phyloP scores from a whole-genome alignment of 805 yeast species.

The Pichia heedii region DNA sequence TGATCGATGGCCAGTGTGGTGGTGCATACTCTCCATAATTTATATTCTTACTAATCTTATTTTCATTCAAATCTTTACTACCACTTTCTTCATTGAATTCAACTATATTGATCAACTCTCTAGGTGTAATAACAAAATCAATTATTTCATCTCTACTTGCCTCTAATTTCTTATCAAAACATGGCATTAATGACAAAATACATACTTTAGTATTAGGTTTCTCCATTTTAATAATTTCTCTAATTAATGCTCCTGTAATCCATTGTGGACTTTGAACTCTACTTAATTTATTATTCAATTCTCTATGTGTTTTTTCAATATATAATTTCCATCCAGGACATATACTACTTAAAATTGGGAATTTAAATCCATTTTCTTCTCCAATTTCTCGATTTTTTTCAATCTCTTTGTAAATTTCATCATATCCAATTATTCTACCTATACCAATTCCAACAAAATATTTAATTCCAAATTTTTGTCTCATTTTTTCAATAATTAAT shows the following conservation, averaged over 20 bases:
- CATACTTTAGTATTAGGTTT: slow-evolving; percentile 20
- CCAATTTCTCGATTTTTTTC: slow-evolving; percentile 7
- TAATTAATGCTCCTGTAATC: slow-evolving; percentile 74
- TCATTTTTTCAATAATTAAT: slow-evolving; percentile 48
- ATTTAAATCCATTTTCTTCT: slow-evolving; percentile 1
- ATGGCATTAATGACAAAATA: slow-evolving; percentile 83
- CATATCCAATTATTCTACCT: slow-evolving; percentile 62
- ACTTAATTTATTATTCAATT: slow-evolving; percentile 61
- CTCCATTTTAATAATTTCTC: slow-evolving; percentile 37
- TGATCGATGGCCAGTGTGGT: slow-evolving; percentile 41
- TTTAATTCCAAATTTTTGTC: slow-evolving; percentile 52
- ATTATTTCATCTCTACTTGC: slow-evolving; percentile 77
- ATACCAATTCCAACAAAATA: slow-evolving; percentile 79
- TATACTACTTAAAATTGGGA: slow-evolving; percentile 57
- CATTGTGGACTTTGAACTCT: slow-evolving; percentile 87
- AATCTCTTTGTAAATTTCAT: slow-evolving; percentile 36
- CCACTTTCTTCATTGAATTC: slow-evolving; percentile 40
- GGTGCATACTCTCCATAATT: slow-evolving; percentile 35
- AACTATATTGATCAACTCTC: slow-evolving; percentile 63
- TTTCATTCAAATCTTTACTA: too few relatives aligned
- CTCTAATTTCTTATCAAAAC: slow-evolving; percentile 93
- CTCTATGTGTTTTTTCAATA: slow-evolving; percentile 92
- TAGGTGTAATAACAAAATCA: slow-evolving; percentile 90
- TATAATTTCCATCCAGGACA: slow-evolving; percentile 98
- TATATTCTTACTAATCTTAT: too few relatives aligned